Base-by-base conservation (phyloP, 139 green algal species). In the Micractinium sp. region DNA sequence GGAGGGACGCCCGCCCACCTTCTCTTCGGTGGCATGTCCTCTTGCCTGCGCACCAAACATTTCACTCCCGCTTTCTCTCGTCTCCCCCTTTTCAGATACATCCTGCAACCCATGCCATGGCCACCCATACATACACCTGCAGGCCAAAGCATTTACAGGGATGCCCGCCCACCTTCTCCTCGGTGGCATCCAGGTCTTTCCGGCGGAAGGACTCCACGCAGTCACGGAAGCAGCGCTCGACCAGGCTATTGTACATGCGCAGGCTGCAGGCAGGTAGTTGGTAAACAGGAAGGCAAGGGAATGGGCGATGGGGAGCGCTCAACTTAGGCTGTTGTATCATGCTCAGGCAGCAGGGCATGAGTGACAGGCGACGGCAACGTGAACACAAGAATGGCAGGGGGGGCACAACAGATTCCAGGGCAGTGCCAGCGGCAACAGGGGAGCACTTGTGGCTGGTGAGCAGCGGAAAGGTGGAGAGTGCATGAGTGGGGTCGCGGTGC, bases 201-300 rank as follows among this genome's bases (percentile, higher is more conserved):
- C 95, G 96, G 31, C 97, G 92, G 92, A 99, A 99, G 41, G 92
- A 94, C 41, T 98, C 93, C 2, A 98, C 95, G 89, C 98, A 99
- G 88, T 99, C 94, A 73, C 91, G 94, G 91, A 99, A 99, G 75
- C 98, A 99, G 29, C 93, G 81, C 93, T 99, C 97, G 35, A 99
- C 97, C 15, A 99, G 92, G 35, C 81, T 93, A 92, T 99, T 99
- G 93, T 99, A 99, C 95, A 99, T 97, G n/a, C 95, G 91, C 85
- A 99, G 88, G 87, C 96, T 98, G 94, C 87, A 47, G 20, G 78
- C 3, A 38, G 1, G 33, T 7, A 22, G 18, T 25, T 27, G 14
- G 66, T 39, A 71, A 4, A 36, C 36, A 47, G 38, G 31, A 9
- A 16, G 87, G 53, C 66, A 4, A 35, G 29, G 76, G 31, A 39